A percentile compares a stretch with the other conserved stretches of the same genome.
Conservation (phyloP, 2,329 filamentous ascomycete genomes). For the Phialocephala subalpina region DNA sequence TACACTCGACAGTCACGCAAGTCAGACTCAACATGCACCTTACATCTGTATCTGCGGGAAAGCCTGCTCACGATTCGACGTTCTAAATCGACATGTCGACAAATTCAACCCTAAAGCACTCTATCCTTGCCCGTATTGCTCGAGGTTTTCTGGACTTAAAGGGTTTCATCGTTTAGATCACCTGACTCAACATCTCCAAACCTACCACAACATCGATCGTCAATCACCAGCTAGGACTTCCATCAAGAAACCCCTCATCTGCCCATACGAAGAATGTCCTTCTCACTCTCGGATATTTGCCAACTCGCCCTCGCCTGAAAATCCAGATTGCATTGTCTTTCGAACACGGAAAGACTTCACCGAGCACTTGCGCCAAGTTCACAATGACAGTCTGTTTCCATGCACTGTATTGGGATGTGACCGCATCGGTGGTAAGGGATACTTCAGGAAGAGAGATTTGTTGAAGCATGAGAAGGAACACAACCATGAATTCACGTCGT, state of each 20-base stretch:
- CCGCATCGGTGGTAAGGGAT: conserved; percentile 20
- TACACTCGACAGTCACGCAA: conserved; percentile 11
- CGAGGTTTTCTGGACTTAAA: conserved; percentile 40
- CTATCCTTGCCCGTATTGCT: conserved; percentile 45
- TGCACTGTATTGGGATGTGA: conserved; percentile 43
- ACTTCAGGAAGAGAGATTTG: conserved; percentile 27
- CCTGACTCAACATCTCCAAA: conserved; percentile 46
- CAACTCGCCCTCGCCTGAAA: background rate
- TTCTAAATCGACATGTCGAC: conserved; percentile 37
- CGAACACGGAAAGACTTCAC: conserved; percentile 39
- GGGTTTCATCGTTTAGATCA: conserved; percentile 49
- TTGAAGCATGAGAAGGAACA: conserved; percentile 27
- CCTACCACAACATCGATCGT: conserved; percentile 44
- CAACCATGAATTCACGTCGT: too few relatives aligned
- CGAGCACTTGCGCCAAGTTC: conserved; percentile 46
- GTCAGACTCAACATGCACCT: conserved; percentile 13
- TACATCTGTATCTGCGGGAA: conserved; percentile 34
- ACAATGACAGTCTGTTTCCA: conserved; percentile 44
- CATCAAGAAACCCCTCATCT: background rate
- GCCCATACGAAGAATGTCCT: conserved; percentile 18
- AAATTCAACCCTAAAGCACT: conserved; percentile 26
- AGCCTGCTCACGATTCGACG: conserved; percentile 38
- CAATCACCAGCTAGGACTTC: too few relatives aligned
- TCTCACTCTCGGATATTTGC: background rate
- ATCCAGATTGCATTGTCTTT: background rate